Percentiles rank a stretch among this genome's conserved stretches.
phyloP scores from a whole-genome alignment of 2,329 filamentous ascomycete genomes.

The Trichoderma brevicompactum region DNA sequence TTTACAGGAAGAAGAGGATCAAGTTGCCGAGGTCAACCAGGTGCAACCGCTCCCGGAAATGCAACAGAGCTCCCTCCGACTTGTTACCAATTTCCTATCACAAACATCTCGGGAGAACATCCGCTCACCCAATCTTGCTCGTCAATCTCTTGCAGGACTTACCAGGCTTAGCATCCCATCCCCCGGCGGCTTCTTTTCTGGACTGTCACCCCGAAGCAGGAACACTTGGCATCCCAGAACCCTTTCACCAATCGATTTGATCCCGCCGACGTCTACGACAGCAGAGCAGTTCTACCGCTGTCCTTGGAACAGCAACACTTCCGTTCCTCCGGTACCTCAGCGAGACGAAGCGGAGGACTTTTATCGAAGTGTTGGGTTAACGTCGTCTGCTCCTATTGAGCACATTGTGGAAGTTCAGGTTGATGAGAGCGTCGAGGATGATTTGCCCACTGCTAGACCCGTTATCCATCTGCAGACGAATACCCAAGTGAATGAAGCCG shows the following conservation, averaged over 20 bases:
- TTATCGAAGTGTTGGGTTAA: constrained; percentile 44
- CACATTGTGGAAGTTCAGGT: constrained; percentile 64
- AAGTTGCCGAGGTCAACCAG: constrained; percentile 52
- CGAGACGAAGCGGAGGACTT: constrained; percentile 46
- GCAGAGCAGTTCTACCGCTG: constrained; percentile 89
- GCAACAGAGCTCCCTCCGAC: constrained; percentile 55
- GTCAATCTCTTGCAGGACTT: constrained; percentile 70
- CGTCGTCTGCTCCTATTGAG: constrained; percentile 60
- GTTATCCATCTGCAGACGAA: constrained; percentile 41
- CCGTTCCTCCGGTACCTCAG: constrained; percentile 44
- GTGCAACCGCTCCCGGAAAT: constrained; percentile 45
- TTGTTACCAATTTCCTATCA: constrained; percentile 50
- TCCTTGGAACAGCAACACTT: constrained; percentile 67
- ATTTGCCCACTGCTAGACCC: constrained; percentile 70
- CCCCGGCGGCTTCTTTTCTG: constrained; percentile 89
- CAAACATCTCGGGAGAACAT: constrained; percentile 33
- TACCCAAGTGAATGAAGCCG: constrained; percentile 39
- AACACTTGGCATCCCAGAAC: constrained; percentile 77
- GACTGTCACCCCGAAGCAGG: constrained; percentile 73
- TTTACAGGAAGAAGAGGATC: constrained; percentile 45
- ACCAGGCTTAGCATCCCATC: constrained; percentile 88
- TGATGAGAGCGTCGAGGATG: constrained; percentile 56
- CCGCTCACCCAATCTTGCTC: constrained; percentile 40
- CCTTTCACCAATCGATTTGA: constrained; percentile 51
- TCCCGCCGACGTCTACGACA: constrained; percentile 81